Evolutionary conservation across 345 rosid genomes (phyloP).

Genomic region (Lagerstroemia speciosa): DNA sequence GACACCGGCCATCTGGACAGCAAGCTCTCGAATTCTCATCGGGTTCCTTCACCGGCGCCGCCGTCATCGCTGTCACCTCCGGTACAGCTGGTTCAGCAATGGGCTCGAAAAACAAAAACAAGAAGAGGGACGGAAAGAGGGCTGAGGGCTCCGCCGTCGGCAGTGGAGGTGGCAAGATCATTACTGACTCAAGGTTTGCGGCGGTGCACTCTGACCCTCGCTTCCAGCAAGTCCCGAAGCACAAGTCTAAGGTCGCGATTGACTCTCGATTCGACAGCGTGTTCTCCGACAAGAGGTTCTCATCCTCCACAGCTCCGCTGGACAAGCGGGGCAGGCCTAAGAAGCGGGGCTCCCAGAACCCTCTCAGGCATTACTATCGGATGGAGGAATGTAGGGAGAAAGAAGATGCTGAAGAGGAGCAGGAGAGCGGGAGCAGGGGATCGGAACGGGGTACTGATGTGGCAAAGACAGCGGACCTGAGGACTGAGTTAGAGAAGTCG

Average conservation of each 20-base stretch:
- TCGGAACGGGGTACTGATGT: conserved; percentile 16
- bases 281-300: conserved; percentile 51
- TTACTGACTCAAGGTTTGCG: conserved; percentile 61
- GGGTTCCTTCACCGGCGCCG: background rate
- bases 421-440: conserved; percentile 12
- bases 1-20: background rate
- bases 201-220: conserved; percentile 69
- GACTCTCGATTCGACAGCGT: conserved; percentile 63
- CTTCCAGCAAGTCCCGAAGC: conserved; percentile 66
- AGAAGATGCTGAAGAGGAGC: conserved; percentile 14
- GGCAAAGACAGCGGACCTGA: conserved; percentile 21
- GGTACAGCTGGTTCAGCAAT: conserved; percentile 7
- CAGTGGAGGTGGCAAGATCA: conserved; percentile 22
- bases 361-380: conserved; percentile 62
- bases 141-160: background rate
- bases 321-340: conserved; percentile 79
- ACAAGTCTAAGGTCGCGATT: conserved; percentile 51
- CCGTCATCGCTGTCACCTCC: background rate
- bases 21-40: background rate
- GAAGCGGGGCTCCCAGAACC: conserved; percentile 23
- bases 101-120: conserved; percentile 26
- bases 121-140: conserved; percentile 1
- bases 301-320: conserved; percentile 39
- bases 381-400: conserved; percentile 28
- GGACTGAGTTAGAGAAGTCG: conserved; percentile 18